Base-by-base conservation (phyloP, 805 yeast genomes). In the Ogataea paraovalis region DNA sequence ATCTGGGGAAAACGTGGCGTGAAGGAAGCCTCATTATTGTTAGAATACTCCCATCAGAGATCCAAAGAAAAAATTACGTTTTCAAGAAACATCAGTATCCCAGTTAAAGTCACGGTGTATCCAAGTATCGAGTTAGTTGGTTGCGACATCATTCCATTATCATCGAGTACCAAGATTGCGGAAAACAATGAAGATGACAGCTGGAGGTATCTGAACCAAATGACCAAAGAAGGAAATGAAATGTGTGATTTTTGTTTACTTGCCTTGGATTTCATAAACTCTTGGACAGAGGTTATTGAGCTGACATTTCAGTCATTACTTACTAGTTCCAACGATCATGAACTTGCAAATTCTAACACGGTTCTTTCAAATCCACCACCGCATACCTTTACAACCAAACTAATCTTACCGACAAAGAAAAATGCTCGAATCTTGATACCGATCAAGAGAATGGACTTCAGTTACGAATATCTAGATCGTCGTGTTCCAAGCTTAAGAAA, bases 181-280 rank as follows among this genome's bases (percentile, higher is more conserved):
- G 50, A 59, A 7, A 50, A 49, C 33, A 54, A 52, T 22, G 53
- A 49, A 22, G 59, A 61, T 25, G 54, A 49, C 22, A 61, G 65
- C 27, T 63, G 69, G 69, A 47, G 47, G 19, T 69, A 72, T 33
- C 51, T 71, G 34, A 46, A 57, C 13, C 57, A 59, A 37, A 58
- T 74, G 53, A 54, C 63, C 7, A 46, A 43, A 6, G 49, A 63
- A 32, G 65, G 65, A 6, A 62, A 69, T 19, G 67, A 65, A 7
- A 62, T 74, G 43, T 67, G 78, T 2, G 81, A 80, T 42, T 87
- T 75, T 62, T 82, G 85, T 52, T 66, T 85, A 41, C 67, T 86
- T 45, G 73, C 88, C 1, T 58, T 92, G 13, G 98, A 94, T 61
- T 66, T 94, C 48, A 76, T 89, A 53, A 92, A 94, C 62, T 74